Percentiles rank a stretch among this genome's conserved stretches.
phyloP scores from a whole-genome alignment of 176 grass and related monocot genomes.

The Raddia guianensis region DNA sequence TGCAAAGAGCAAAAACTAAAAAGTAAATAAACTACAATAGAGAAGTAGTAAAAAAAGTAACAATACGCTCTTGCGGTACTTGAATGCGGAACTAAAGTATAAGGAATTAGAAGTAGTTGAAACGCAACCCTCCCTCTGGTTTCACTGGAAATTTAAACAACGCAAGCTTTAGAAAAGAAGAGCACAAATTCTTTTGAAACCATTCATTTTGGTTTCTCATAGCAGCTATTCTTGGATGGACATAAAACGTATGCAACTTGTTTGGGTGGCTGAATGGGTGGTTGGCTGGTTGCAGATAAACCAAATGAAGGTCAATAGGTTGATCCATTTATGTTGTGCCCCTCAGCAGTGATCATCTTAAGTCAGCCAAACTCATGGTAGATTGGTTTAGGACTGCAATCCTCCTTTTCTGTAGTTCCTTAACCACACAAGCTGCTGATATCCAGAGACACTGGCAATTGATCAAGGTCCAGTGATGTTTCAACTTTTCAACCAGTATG shows the following conservation, averaged over 20 bases:
- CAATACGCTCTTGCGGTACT: background rate
- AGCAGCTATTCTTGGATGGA: background rate
- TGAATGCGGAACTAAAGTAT: background rate
- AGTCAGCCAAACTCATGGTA: background rate
- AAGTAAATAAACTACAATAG: background rate
- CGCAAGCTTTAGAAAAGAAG: background rate
- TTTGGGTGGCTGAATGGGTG: background rate
- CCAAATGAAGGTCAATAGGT: background rate
- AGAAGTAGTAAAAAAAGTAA: conserved; percentile 12
- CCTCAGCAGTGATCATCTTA: background rate
- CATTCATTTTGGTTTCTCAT: background rate
- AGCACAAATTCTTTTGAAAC: conserved; percentile 1
- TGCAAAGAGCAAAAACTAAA: background rate
- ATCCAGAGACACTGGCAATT: conserved; percentile 7
- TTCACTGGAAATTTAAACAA: conserved; percentile 7
- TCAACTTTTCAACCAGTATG: background rate
- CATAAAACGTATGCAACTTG: background rate
- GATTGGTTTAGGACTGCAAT: background rate
- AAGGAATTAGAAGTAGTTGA: background rate
- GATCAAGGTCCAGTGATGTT: background rate
- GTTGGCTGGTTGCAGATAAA: background rate
- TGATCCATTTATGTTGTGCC: background rate
- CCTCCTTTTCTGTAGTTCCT: background rate
- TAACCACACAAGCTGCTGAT: background rate
- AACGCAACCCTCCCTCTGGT: background rate